These are phyloP conservation scores for Heritiera fomes DNA, from an alignment of 345 rosid genomes.

Conservation along the genomic window DNA sequence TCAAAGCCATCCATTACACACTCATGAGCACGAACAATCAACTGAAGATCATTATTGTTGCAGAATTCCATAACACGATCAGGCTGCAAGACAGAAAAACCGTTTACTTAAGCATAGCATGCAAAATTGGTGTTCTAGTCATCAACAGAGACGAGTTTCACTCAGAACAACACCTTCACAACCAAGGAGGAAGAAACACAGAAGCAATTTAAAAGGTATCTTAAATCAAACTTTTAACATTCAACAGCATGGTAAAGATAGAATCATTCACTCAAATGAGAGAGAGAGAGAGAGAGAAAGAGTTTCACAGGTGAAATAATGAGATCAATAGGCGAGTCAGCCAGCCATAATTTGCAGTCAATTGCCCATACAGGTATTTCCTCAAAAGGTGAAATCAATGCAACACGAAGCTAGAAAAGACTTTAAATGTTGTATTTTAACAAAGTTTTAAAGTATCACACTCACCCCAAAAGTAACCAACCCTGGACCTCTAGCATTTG, in stretches of 20 bases:
- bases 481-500: slow-evolving; percentile 99
- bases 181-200: neutral
- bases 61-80: slow-evolving; percentile 99
- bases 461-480: slow-evolving; percentile 97
- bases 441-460: slow-evolving; percentile 8
- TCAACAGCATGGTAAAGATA: too few relatives aligned
- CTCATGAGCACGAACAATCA: slow-evolving; percentile 97
- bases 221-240: neutral
- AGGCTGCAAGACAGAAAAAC: slow-evolving; percentile 59
- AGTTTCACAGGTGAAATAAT: neutral
- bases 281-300: neutral
- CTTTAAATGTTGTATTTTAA: neutral
- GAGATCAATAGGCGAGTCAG: neutral
- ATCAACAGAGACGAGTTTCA: neutral
- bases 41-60: slow-evolving; percentile 93
- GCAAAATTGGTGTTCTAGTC: neutral
- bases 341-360: neutral
- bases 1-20: slow-evolving; percentile 99
- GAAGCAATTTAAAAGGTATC: slow-evolving; percentile 4
- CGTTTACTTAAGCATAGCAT: slow-evolving; percentile 23
- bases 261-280: neutral
- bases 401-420: neutral
- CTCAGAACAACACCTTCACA: slow-evolving; percentile 1
- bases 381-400: neutral
- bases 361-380: neutral